These are phyloP conservation scores for Withania somnifera DNA, from an alignment of 305 asterid genomes.

Conservation along the genomic window DNA sequence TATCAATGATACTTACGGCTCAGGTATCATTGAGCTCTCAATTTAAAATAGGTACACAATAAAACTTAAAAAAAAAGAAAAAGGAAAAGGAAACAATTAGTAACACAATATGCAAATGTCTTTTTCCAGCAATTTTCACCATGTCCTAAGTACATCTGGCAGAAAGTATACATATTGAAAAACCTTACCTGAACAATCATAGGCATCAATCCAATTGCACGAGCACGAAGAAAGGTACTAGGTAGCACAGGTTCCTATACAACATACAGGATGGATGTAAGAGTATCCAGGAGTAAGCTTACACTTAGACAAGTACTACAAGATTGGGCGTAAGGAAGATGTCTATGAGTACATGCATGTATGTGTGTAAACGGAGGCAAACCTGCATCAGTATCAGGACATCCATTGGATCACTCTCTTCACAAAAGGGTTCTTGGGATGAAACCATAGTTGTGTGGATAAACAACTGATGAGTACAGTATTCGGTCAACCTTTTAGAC, in stretches of 20 bases:
- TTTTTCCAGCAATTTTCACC: neutral
- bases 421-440: conserved; percentile 86
- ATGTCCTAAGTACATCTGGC: neutral
- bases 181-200: conserved; percentile 85
- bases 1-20: neutral
- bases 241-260: conserved; percentile 78
- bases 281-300: neutral
- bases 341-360: neutral
- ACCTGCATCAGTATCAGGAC: conserved; percentile 93
- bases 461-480: conserved; percentile 88
- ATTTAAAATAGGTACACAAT: neutral
- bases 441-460: conserved; percentile 93
- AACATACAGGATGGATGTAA: neutral
- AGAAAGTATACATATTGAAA: neutral
- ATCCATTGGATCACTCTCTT: conserved; percentile 88
- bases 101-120: neutral
- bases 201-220: conserved; percentile 96
- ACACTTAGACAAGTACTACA: neutral
- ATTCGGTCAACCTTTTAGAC: conserved; percentile 62
- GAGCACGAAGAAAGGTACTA: conserved; percentile 82
- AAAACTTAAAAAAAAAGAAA: neutral
- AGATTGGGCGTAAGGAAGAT: neutral
- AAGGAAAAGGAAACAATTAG: accelerated
- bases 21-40: neutral
- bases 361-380: neutral